Conservation (phyloP, 2,329 filamentous ascomycete genomes). For the Botryotinia convoluta region DNA sequence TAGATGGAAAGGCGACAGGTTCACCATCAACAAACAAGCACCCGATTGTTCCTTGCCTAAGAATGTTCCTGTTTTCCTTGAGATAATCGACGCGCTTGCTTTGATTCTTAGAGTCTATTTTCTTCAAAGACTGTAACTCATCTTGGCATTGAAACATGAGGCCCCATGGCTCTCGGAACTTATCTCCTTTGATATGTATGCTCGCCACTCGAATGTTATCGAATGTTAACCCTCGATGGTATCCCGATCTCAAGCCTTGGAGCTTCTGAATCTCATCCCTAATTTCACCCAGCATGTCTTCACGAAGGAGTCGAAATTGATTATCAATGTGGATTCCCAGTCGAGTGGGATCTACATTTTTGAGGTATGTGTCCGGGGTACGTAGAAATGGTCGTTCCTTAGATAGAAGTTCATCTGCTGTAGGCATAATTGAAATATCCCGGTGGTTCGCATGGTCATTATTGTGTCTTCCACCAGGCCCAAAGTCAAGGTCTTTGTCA, state of each 20-base stretch:
- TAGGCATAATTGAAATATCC: constrained; percentile 62
- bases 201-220: constrained; percentile 24
- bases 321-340: constrained; percentile 60
- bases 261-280: constrained; percentile 57
- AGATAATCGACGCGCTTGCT: constrained; percentile 46
- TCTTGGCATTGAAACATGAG: constrained; percentile 44
- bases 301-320: constrained; percentile 67
- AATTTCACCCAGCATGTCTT: constrained; percentile 68
- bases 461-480: constrained; percentile 67
- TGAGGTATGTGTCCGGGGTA: constrained; percentile 47
- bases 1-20: constrained; percentile 58
- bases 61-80: constrained; percentile 46
- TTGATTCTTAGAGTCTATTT: constrained; percentile 27
- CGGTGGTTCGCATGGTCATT: constrained; percentile 66
- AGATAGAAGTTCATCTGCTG: constrained; percentile 60
- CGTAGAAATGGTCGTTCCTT: constrained; percentile 54
- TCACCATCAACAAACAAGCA: constrained; percentile 53
- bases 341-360: constrained; percentile 41
- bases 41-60: constrained; percentile 61
- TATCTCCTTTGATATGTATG: constrained; percentile 22
- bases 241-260: constrained; percentile 48
- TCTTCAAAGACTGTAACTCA: constrained; percentile 47
- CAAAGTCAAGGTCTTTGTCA: constrained; percentile 9
- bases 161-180: constrained; percentile 37
- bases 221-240: constrained; percentile 43